phyloP scores from a whole-genome alignment of 192 early-diverging fungal genomes.

The Globomyces pollinis-pini region DNA sequence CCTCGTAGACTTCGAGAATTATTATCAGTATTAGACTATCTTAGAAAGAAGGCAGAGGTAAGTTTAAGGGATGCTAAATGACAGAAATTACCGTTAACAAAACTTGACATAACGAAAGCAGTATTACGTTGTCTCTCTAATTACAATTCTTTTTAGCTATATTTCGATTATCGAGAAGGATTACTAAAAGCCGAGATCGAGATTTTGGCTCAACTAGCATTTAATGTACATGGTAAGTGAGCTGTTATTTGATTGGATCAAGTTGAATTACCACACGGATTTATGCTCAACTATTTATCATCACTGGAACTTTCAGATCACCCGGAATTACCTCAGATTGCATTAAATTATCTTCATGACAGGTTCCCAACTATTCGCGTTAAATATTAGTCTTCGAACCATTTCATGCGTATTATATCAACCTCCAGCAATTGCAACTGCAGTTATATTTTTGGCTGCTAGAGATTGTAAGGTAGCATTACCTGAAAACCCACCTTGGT shows the following conservation, averaged over 20 bases:
- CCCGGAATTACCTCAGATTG: slow-evolving; percentile 66
- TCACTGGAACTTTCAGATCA: slow-evolving; percentile 70
- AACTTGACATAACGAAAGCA: neutral
- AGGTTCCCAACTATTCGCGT: slow-evolving; percentile 43
- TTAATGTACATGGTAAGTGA: slow-evolving; percentile 95
- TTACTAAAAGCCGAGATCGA: slow-evolving; percentile 78
- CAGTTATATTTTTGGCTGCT: slow-evolving; percentile 76
- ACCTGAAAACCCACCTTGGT: slow-evolving; percentile 75
- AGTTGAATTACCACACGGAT: slow-evolving; percentile 93
- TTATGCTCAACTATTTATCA: slow-evolving; percentile 89
- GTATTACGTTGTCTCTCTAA: neutral
- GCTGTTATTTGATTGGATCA: too few species aligned
- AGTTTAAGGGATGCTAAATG: too few species aligned
- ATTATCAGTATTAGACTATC: slow-evolving; percentile 69
- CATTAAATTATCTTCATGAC: slow-evolving; percentile 96
- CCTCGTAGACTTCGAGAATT: slow-evolving; percentile 72
- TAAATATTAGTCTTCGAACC: slow-evolving; percentile 53
- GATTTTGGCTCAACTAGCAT: slow-evolving; percentile 79
- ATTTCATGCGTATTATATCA: slow-evolving; percentile 68
- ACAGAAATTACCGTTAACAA: neutral
- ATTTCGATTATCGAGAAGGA: slow-evolving; percentile 73
- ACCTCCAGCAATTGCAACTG: slow-evolving; percentile 76
- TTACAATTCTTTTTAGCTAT: slow-evolving; percentile 31
- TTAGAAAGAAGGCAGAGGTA: slow-evolving; percentile 30
- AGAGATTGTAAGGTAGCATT: slow-evolving; percentile 54